Percentiles rank a stretch among this genome's conserved stretches.
phyloP scores from a whole-genome alignment of 2,329 filamentous ascomycete species.

The Diaporthe longicolla region DNA sequence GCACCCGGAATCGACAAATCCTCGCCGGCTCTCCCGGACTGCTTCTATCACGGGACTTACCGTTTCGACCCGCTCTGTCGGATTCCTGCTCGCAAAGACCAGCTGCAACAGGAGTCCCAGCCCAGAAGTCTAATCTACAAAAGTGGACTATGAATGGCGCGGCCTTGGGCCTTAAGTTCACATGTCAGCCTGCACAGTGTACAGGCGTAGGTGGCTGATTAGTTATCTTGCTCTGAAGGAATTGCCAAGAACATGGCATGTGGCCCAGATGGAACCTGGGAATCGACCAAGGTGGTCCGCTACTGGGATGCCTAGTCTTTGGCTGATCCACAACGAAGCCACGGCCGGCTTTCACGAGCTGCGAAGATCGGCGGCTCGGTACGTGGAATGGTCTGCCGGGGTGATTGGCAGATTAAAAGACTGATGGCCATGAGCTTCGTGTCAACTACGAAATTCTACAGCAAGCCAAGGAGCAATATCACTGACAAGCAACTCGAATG shows the following conservation, averaged over 20 bases:
- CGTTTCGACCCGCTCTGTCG: background rate
- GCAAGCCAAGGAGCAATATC: background rate
- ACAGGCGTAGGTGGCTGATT: background rate
- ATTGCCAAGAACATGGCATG: constrained; percentile 6
- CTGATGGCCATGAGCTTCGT: background rate
- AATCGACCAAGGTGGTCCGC: background rate
- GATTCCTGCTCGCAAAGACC: background rate
- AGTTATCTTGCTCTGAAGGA: constrained; percentile 7
- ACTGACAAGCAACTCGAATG: no score
- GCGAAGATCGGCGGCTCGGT: constrained; percentile 21
- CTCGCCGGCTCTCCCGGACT: background rate
- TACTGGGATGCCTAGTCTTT: background rate
- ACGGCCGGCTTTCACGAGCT: background rate
- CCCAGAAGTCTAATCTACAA: background rate
- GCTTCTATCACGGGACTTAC: background rate
- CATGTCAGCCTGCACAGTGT: background rate
- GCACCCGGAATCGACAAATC: background rate
- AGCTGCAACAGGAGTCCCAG: background rate
- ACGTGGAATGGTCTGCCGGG: background rate
- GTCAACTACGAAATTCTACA: background rate
- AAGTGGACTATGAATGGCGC: constrained; percentile 12
- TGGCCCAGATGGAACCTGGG: constrained; percentile 14
- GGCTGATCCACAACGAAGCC: constrained; percentile 8
- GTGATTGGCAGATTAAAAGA: background rate
- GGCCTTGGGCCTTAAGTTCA: constrained; percentile 5